Evolutionary conservation across 495 filamentous ascomycete species (phyloP), one percentile per base, ranked within the genome.

Genomic region (Aspergillus biplanus): DNA sequence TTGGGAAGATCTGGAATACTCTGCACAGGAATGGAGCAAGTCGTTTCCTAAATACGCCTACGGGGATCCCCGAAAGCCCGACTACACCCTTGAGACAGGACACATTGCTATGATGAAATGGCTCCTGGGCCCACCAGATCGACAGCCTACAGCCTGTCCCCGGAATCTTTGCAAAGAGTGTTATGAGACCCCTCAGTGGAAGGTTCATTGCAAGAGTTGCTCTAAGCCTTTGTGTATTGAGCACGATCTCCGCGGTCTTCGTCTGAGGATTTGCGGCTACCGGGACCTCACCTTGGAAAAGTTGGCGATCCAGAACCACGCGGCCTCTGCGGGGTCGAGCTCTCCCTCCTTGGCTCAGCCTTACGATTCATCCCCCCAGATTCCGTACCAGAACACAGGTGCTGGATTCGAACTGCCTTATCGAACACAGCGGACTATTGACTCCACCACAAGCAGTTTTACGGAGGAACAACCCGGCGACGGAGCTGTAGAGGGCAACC

Each of bases 141-240:
- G 81, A 16, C 76, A 82, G 63, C 75, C 78, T 3, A 76, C 78
- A 32, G 77, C 79, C 18, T 84, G 82, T 59, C 85, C 85, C 6
- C 82, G 85, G n/a, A 85, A 83, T 47, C 69, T 88, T 6, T 88
- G 85, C 63, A 78, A 84, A 55, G 83, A 85, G 46, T 88, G 85
- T 70, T 85, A 85, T 62, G 77, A 82, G 35, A 82, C 79, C 12
- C 79, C 81, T 39, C 80, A 82, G 37, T 88, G 85, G 85, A 86
- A 85, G 69, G 79, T 86, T 7, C 74, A 80, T 16, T 88, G 85
- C 68, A 82, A 82, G 68, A 78, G 73, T 50, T 88, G 85, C 69
- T 82, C 82, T 27, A 82, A 81, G 63, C 79, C 83, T 12, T 68
- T 88, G 33, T 88, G 85, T 70, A 86, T 85, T 61, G 85, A 87